Percentiles rank a stretch among this genome's conserved stretches.
phyloP scores from a whole-genome alignment of 306 rosid genomes.

The Delonix regia region DNA sequence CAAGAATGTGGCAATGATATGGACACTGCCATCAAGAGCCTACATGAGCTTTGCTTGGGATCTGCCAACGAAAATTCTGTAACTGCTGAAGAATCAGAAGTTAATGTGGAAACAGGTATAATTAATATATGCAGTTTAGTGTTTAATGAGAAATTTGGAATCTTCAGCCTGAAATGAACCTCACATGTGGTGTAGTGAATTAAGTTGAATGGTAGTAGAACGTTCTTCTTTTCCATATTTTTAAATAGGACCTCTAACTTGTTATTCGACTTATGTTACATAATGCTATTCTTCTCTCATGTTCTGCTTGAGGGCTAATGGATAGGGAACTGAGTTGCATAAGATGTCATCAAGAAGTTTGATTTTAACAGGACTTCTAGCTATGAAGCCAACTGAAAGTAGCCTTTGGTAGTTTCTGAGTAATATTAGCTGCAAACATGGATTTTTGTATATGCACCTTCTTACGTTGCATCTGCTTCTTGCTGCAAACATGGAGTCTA shows the following conservation, averaged over 20 bases:
- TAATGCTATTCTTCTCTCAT: background rate
- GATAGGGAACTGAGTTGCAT: background rate
- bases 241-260: background rate
- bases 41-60: slow-evolving; percentile 68
- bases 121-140: background rate
- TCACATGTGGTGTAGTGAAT: background rate
- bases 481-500: background rate
- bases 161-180: background rate
- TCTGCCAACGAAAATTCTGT: slow-evolving; percentile 47
- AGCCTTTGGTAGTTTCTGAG: background rate
- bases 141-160: background rate
- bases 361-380: background rate
- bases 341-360: background rate
- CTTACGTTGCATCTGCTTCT: background rate
- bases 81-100: slow-evolving; percentile 37
- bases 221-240: background rate
- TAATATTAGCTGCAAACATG: background rate
- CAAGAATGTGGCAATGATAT: slow-evolving; percentile 82
- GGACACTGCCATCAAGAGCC: slow-evolving; percentile 80
- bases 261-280: background rate
- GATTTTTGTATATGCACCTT: background rate
- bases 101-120: slow-evolving; percentile 52
- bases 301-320: background rate
- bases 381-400: background rate
- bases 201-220: background rate